Percentiles rank a stretch among this genome's conserved stretches.
Conservation (phyloP, 2,329 filamentous ascomycete species). For the Aschersonia sp. region DNA sequence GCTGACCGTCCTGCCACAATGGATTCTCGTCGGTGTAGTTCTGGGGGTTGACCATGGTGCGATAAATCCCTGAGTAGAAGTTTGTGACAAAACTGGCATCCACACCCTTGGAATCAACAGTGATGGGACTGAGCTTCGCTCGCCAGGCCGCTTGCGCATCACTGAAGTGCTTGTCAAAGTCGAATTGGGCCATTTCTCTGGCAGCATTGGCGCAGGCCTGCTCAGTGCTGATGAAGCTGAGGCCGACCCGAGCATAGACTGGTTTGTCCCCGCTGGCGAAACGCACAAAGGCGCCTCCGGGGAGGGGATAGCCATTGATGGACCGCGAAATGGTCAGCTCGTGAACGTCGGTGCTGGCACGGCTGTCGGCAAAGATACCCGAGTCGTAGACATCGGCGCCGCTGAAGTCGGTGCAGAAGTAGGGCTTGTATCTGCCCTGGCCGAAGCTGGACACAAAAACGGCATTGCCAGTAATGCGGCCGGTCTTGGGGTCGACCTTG, state of each 20-base stretch:
- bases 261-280: constrained; percentile 36
- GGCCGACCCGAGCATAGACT: constrained; percentile 49
- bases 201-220: constrained; percentile 57
- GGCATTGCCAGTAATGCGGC: constrained; percentile 48
- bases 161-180: constrained; percentile 39
- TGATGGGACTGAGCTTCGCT: constrained; percentile 43
- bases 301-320: constrained; percentile 38
- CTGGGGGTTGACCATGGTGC: constrained; percentile 58
- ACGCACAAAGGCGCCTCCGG: constrained; percentile 48
- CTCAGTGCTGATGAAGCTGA: constrained; percentile 52
- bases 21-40: constrained; percentile 64
- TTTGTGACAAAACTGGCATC: constrained; percentile 39
- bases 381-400: constrained; percentile 42
- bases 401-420: constrained; percentile 55
- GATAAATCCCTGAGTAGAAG: constrained; percentile 60
- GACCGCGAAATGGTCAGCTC: constrained; percentile 31
- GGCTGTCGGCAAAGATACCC: constrained; percentile 46
- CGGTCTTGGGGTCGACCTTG: constrained; percentile 36
- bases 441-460: constrained; percentile 52
- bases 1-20: constrained; percentile 48
- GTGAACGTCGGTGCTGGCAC: constrained; percentile 32
- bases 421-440: constrained; percentile 39
- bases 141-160: constrained; percentile 44
- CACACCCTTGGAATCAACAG: constrained; percentile 36
- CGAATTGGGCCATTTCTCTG: constrained; percentile 50